Conservation (phyloP, 495 filamentous ascomycete genomes). For the Penicillium pulvis region DNA sequence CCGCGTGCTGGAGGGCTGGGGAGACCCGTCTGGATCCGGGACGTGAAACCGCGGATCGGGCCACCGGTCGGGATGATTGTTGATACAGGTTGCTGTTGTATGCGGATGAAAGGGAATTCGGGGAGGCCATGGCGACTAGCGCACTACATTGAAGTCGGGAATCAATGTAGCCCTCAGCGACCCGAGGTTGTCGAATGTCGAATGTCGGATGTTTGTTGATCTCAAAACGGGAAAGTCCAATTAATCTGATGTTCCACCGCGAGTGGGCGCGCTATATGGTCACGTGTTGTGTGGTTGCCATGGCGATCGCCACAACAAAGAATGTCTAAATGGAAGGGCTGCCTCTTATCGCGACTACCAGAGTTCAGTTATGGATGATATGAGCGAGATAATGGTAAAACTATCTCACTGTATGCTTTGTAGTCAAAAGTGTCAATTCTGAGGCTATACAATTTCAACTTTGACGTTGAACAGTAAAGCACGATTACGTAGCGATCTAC, state of each 20-base stretch:
- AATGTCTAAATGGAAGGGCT: constrained; percentile 11
- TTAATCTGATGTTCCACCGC: constrained; percentile 25
- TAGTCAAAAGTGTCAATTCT: no score
- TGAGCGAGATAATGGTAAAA: not conserved
- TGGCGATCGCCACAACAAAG: constrained; percentile 31
- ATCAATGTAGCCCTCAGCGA: constrained; percentile 30
- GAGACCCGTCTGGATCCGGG: constrained; percentile 45
- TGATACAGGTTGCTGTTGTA: constrained; percentile 40
- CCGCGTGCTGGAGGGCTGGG: constrained; percentile 34
- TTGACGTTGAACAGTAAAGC: not conserved
- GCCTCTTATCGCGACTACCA: not conserved
- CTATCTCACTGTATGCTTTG: not conserved
- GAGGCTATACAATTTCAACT: not conserved
- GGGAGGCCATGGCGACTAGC: constrained; percentile 39
- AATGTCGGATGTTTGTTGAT: constrained; percentile 33
- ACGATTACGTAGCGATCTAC: not conserved
- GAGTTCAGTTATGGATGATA: not conserved
- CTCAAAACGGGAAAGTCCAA: constrained; percentile 16
- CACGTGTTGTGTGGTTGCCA: constrained; percentile 27
- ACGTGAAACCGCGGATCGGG: constrained; percentile 46
- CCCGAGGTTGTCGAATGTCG: constrained; percentile 22
- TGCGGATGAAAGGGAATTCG: constrained; percentile 40
- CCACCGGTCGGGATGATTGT: constrained; percentile 42
- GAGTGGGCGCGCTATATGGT: constrained; percentile 20
- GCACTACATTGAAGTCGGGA: constrained; percentile 36